A percentile compares a stretch with the other conserved stretches of the same genome.
These are phyloP conservation scores for Claviceps africana DNA, from an alignment of 2,329 filamentous ascomycete species.

Conservation along the genomic window DNA sequence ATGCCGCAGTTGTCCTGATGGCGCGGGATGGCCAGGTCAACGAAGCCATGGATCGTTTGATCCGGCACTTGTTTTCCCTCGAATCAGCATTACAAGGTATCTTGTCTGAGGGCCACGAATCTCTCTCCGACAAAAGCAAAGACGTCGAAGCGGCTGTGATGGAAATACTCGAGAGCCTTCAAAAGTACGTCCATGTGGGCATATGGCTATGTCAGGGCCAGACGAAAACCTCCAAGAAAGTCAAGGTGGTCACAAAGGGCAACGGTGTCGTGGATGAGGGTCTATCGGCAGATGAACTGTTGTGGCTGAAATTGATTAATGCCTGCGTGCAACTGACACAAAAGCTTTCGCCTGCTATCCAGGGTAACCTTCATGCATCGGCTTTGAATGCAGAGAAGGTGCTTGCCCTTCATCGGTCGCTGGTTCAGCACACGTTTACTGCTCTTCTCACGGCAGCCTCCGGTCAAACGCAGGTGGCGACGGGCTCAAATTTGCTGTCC, in stretches of 20 bases:
- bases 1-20: slow-evolving; percentile 84
- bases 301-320: slow-evolving; percentile 50
- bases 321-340: slow-evolving; percentile 49
- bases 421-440: slow-evolving; percentile 85
- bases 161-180: slow-evolving; percentile 61
- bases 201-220: slow-evolving; percentile 92
- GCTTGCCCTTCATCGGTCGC: slow-evolving; percentile 52
- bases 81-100: slow-evolving; percentile 66
- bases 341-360: slow-evolving; percentile 44
- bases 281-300: slow-evolving; percentile 37
- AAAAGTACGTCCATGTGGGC: slow-evolving; percentile 84
- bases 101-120: slow-evolving; percentile 44
- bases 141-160: slow-evolving; percentile 49
- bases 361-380: slow-evolving; percentile 16
- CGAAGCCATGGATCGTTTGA: slow-evolving; percentile 71
- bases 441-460: slow-evolving; percentile 69
- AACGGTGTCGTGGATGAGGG: slow-evolving; percentile 27
- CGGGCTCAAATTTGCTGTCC: slow-evolving; percentile 21
- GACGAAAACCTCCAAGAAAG: slow-evolving; percentile 43
- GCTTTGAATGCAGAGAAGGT: slow-evolving; percentile 45
- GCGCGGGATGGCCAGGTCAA: slow-evolving; percentile 73
- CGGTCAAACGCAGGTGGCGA: slow-evolving; percentile 21
- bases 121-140: slow-evolving; percentile 38
- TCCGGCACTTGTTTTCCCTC: slow-evolving; percentile 66
- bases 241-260: slow-evolving; percentile 35